phyloP scores from a whole-genome alignment of 768 basidiomycete species.

The Leccinum variicolor region DNA sequence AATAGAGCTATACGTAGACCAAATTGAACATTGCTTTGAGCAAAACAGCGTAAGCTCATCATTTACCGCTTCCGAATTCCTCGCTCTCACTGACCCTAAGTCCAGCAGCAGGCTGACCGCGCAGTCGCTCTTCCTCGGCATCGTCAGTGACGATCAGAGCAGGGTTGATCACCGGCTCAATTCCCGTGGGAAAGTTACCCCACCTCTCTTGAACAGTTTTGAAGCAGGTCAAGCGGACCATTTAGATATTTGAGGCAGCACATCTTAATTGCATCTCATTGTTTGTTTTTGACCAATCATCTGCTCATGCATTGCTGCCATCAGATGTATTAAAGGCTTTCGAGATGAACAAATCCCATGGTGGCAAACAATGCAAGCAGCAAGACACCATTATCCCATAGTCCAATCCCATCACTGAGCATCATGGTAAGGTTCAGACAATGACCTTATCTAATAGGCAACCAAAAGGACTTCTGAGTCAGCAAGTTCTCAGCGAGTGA shows the following conservation, averaged over 20 bases:
- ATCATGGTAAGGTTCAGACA: neutral
- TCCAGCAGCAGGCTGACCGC: too few species aligned
- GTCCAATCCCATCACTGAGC: neutral
- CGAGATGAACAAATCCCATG: constrained; percentile 24
- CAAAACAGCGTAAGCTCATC: too few species aligned
- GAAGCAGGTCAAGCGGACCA: constrained; percentile 1
- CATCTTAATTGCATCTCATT: constrained; percentile 14
- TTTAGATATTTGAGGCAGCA: constrained; percentile 30
- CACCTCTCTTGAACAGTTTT: constrained; percentile 6
- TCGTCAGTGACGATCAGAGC: too few species aligned
- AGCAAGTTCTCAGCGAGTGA: neutral
- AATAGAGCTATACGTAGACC: too few species aligned
- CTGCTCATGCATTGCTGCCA: constrained; percentile 8
- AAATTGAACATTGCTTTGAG: too few species aligned
- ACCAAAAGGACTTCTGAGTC: neutral
- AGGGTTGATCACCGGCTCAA: too few species aligned
- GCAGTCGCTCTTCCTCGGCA: too few species aligned
- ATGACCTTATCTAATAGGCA: neutral
- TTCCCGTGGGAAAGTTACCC: too few species aligned
- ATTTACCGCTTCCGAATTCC: too few species aligned
- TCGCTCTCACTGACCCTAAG: too few species aligned
- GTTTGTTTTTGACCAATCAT: constrained; percentile 12
- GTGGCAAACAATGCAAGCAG: constrained; percentile 19
- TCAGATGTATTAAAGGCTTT: constrained; percentile 23
- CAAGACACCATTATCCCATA: neutral